Evolutionary conservation across 148 eudicot species (phyloP), one percentile per base, ranked within the genome.

Genomic region (Vaccinium macrocarpon): DNA sequence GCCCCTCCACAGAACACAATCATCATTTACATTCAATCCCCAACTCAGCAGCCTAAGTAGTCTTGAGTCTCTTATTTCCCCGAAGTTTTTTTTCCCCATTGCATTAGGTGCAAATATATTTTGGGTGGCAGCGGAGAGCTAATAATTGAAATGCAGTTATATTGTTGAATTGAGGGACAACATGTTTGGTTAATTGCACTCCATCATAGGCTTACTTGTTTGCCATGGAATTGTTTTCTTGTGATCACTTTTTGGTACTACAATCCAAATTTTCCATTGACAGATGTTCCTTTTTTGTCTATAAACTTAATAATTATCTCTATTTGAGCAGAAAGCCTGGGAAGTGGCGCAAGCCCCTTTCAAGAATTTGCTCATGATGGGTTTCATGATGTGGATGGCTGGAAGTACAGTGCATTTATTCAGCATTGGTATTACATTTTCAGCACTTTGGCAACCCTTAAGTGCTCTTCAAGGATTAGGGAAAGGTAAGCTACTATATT

Each of bases 311-410:
- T 15, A 23, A 6, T 49, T 55, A 79, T 35, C 70, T 75, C 48
- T 77, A 13, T 81, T 61, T 83, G 87, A 72, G 77, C 86, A 96
- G 98, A 97, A 97, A 95, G 99, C 99, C 55, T 97, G 99, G 99
- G 99, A 97, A 89, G 95, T 97, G 50, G 99, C 99, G 7, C 98
- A 95, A 92, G 92, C 98, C 49, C 99, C 99, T 21, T 82, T 91
- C 61, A 97, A 95, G 88, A 97, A 97, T 85, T 90, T 97, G 88
- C 70, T 95, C 56, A 97, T 97, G 99, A 92, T 97, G 99, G 98
- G 94, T 42, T 97, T 97, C 90, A 97, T 97, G 99, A 97, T 97
- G 99, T 97, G 99, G 99, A 97, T 97, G 99, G 95, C 99, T 85
- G 99, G 99, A 84, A 97, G 92, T 87, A 97, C 99, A 4, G 99